These are phyloP conservation scores for Cercospora sp. DNA, from an alignment of 2,329 filamentous ascomycete genomes.

Conservation along the genomic window DNA sequence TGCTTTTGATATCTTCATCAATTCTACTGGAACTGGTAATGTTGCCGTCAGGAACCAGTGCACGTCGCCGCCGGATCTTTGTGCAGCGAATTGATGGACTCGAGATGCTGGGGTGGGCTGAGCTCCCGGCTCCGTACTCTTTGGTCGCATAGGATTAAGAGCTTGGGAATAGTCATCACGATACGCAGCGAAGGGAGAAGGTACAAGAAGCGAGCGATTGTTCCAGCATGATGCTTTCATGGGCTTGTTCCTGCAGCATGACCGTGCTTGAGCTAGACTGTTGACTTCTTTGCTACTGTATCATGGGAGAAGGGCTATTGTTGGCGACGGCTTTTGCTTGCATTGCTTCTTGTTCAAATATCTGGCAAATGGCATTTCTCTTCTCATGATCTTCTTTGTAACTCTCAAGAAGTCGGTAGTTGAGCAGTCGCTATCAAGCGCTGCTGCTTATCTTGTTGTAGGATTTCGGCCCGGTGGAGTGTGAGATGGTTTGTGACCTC, in stretches of 20 bases:
- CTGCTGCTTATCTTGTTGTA: too few relatives aligned
- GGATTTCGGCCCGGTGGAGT: too few relatives aligned
- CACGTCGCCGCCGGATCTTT: background rate
- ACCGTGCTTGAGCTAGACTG: background rate
- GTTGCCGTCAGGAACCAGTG: background rate
- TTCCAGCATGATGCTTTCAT: background rate
- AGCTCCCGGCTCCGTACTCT: background rate
- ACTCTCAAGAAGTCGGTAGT: too few relatives aligned
- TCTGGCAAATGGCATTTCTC: background rate
- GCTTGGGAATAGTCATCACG: too few relatives aligned
- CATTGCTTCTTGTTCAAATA: background rate
- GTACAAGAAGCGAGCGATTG: background rate
- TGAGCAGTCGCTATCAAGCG: too few relatives aligned
- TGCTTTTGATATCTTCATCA: background rate
- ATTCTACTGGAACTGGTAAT: background rate
- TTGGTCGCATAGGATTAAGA: too few relatives aligned
- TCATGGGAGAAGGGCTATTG: background rate
- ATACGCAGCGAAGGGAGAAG: too few relatives aligned
- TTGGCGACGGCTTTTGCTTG: background rate
- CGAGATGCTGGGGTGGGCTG: background rate
- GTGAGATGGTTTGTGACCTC: background rate
- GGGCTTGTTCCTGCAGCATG: background rate
- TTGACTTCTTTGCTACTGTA: background rate
- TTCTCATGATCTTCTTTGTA: background rate
- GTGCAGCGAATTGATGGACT: background rate